Percentiles rank a stretch among this genome's conserved stretches.
These are phyloP conservation scores for Cutaneotrichosporon sp. DNA, from an alignment of 1,284 basidiomycete species.

Conservation along the genomic window DNA sequence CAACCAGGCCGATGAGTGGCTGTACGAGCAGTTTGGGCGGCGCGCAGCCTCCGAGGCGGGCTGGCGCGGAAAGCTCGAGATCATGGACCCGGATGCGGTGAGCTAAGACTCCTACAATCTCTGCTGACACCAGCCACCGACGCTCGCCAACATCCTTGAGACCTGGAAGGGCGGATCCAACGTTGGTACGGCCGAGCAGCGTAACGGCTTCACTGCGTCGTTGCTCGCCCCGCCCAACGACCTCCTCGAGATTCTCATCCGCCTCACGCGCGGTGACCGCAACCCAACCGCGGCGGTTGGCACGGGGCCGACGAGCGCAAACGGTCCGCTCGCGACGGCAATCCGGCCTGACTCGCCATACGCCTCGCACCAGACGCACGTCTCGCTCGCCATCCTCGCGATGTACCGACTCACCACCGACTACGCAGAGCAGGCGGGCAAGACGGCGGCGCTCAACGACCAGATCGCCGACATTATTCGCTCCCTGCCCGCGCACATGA, in stretches of 20 bases:
- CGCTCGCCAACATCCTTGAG: constrained; percentile 82
- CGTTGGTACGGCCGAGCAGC: constrained; percentile 69
- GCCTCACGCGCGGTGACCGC: constrained; percentile 81
- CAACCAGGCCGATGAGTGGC: constrained; percentile 88
- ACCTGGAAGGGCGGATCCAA: constrained; percentile 80
- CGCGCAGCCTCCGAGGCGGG: constrained; percentile 62
- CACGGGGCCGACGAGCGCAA: constrained; percentile 55
- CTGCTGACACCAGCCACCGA: constrained; percentile 68
- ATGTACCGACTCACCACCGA: constrained; percentile 80
- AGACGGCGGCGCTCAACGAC: constrained; percentile 69
- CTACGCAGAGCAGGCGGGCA: constrained; percentile 72
- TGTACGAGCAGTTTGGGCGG: constrained; percentile 75
- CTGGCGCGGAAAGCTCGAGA: constrained; percentile 89
- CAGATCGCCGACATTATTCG: constrained; percentile 84
- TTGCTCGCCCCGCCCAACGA: constrained; percentile 75
- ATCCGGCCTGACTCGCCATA: constrained; percentile 72
- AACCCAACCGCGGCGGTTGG: constrained; percentile 66
- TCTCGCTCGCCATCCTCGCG: constrained; percentile 84
- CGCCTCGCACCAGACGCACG: constrained; percentile 83
- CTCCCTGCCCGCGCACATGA: constrained; percentile 74
- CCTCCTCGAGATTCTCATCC: constrained; percentile 85
- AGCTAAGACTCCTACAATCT: constrained; percentile 42
- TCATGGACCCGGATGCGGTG: constrained; percentile 92
- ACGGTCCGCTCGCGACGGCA: constrained; percentile 57
- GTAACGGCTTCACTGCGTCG: constrained; percentile 80